Base-by-base conservation (phyloP, 805 yeast genomes). In the Saccharomycopsis vini region DNA sequence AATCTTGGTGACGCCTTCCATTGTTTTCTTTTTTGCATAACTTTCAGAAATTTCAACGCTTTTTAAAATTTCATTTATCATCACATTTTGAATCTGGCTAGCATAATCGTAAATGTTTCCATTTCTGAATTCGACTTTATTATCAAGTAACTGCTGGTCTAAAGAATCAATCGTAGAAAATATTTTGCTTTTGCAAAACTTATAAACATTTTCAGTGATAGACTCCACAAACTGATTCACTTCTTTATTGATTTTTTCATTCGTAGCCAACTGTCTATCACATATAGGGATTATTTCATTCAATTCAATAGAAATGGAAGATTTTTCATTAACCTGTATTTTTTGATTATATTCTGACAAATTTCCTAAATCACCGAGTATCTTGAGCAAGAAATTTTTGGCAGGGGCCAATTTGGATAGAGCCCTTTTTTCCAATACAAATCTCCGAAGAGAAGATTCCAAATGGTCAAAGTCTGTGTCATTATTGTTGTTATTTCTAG, bases 341-440 rank as follows among this genome's bases (percentile, higher is more conserved):
- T 68, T 61, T 40, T 76, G 69, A 57, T 89, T 92, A n/a, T 74
- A 62, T 7, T 68, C 62, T 0, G 94, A 71, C 18, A 92, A 66
- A 1, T 64, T 62, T 40, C 66, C 64, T 33, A 90, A 56, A 55
- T 92, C 99, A 19, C 60, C 60, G 34, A 84, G 70, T 10, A 89
- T 57, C 54, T 88, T 90, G 16, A 69, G 49, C 23, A 90, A 63
- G 54, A 83, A 92, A n/a, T 81, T 89, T 56, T 88, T 87, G 0
- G 96, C 97, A 0, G 99, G 99, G 29, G 86, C 72, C 12, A 92
- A 67, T 58, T 92, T 92, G 0, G 97, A 88, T 9, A 83, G 61
- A 0, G 96, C 78, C 55, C 98, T 73, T 55, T 89, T 92, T 52
- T 90, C 95, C 19, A 92, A 68, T 3, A 92, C 79, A 60, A 92